Base-by-base conservation (phyloP, 768 basidiomycete genomes). In the Rhodotorula graminis region DNA sequence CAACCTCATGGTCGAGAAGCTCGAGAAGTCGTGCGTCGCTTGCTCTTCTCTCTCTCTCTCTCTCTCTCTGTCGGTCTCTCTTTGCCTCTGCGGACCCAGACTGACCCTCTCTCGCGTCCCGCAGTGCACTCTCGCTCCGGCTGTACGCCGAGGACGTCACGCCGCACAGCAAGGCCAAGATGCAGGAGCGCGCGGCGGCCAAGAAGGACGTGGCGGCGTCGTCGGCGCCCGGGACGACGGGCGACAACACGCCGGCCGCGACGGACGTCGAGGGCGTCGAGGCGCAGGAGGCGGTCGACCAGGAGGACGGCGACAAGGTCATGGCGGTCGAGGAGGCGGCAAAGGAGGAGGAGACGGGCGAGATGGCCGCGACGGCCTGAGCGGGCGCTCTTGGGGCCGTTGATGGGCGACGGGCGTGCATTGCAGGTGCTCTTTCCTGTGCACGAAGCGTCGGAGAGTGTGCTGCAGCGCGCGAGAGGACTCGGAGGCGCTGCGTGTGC, bases 1-100 rank as follows among this genome's bases (percentile, higher is more conserved):
- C 64, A 87, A 89, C 0, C 84, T 98, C 69, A 93, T 98, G 92
- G 88, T 96, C 65, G 93, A 98, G 82, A 99, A 98, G 81, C 90
- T 90, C 79, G 91, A 93, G 37, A 98, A 98, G 82, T 92, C 90
- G 94, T 92, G 57, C 19, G 83, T 80, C 46, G 47, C 18, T 27
- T 25, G 21, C 25, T 29, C 9, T 18, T n/a, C 44, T n/a, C 29
- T 33, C 31, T 25, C 8, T 18, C n/a, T n/a, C n/a, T n/a, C n/a
- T n/a, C n/a, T n/a, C n/a, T n/a, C n/a, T n/a, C n/a, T n/a, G n/a
- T n/a, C n/a, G n/a, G n/a, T n/a, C n/a, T n/a, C n/a, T n/a, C n/a
- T n/a, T n/a, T n/a, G n/a, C n/a, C n/a, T n/a, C n/a, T n/a, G n/a
- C 33, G 25, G 25, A 21, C 70, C 50, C 64, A 53, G 61, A 61